These are phyloP conservation scores for Hypoxylon sp. DNA, from an alignment of 2,329 filamentous ascomycete genomes.

Conservation along the genomic window DNA sequence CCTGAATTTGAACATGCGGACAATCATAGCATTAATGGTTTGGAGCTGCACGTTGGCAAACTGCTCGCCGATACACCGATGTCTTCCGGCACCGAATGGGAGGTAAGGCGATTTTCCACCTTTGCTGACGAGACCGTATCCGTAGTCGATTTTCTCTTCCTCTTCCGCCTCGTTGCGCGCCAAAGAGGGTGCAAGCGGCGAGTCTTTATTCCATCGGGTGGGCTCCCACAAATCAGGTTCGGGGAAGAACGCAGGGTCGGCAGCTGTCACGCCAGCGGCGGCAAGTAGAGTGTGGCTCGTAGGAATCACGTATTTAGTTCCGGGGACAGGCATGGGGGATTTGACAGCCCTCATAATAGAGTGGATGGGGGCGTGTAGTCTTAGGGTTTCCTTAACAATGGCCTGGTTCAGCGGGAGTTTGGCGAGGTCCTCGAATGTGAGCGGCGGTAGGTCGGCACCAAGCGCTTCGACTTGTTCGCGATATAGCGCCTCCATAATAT, in stretches of 20 bases:
- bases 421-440: slow-evolving; percentile 81
- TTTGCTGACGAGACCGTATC: slow-evolving; percentile 92
- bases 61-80: slow-evolving; percentile 96
- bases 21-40: slow-evolving; percentile 81
- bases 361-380: slow-evolving; percentile 92
- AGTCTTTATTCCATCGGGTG: slow-evolving; percentile 84
- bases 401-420: slow-evolving; percentile 85
- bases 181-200: slow-evolving; percentile 64
- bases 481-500: slow-evolving; percentile 84
- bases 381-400: slow-evolving; percentile 91
- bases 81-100: slow-evolving; percentile 91
- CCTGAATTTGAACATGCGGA: slow-evolving; percentile 82
- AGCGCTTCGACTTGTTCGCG: slow-evolving; percentile 81
- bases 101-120: slow-evolving; percentile 90
- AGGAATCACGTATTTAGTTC: slow-evolving; percentile 85
- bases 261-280: slow-evolving; percentile 83
- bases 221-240: slow-evolving; percentile 88
- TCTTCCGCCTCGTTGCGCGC: slow-evolving; percentile 61
- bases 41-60: slow-evolving; percentile 94
- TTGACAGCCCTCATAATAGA: slow-evolving; percentile 95
- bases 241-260: slow-evolving; percentile 80
- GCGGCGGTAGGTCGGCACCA: slow-evolving; percentile 77
- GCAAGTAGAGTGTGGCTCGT: slow-evolving; percentile 84
- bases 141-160: slow-evolving; percentile 88
- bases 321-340: slow-evolving; percentile 83